Conservation (phyloP, 805 yeast genomes). For the Candida ficus region DNA sequence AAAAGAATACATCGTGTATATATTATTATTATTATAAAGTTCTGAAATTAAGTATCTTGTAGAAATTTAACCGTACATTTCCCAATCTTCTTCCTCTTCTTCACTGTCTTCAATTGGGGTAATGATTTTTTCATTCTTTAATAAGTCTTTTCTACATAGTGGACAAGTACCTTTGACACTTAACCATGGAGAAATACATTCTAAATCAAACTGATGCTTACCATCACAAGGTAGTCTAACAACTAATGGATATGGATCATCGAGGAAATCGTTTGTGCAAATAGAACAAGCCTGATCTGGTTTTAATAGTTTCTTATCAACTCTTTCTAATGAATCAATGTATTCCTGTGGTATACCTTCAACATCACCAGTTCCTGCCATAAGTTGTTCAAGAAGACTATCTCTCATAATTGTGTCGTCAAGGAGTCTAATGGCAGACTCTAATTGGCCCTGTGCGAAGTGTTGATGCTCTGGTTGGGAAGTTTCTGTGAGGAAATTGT, state of each 20-base stretch:
- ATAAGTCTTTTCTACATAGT: conserved; percentile 71
- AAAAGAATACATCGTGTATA: not conserved
- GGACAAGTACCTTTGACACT: conserved; percentile 76
- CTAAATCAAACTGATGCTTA: conserved; percentile 77
- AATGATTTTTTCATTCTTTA: conserved; percentile 39
- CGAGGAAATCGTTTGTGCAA: conserved; percentile 67
- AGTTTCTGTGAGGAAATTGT: conserved; percentile 9
- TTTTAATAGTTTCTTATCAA: conserved; percentile 39
- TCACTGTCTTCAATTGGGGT: conserved; percentile 27
- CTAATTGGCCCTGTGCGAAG: conserved; percentile 12
- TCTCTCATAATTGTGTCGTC: conserved; percentile 19
- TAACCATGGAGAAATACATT: conserved; percentile 90
- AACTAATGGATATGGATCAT: conserved; percentile 73
- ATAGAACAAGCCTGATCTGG: conserved; percentile 72
- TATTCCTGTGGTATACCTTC: conserved; percentile 64
- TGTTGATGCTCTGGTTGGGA: conserved; percentile 8
- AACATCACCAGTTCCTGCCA: conserved; percentile 16
- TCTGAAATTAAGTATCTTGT: no score
- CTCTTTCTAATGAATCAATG: conserved; percentile 73
- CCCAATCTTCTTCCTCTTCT: conserved; percentile 67
- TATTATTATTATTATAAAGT: no score
- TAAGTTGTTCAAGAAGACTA: conserved; percentile 23
- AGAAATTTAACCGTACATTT: conserved; percentile 67
- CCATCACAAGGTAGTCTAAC: conserved; percentile 64
- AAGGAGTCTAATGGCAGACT: conserved; percentile 14